Evolutionary conservation across 352 stramenopile species (phyloP).

Genomic region (Nothophytophthora sp.): DNA sequence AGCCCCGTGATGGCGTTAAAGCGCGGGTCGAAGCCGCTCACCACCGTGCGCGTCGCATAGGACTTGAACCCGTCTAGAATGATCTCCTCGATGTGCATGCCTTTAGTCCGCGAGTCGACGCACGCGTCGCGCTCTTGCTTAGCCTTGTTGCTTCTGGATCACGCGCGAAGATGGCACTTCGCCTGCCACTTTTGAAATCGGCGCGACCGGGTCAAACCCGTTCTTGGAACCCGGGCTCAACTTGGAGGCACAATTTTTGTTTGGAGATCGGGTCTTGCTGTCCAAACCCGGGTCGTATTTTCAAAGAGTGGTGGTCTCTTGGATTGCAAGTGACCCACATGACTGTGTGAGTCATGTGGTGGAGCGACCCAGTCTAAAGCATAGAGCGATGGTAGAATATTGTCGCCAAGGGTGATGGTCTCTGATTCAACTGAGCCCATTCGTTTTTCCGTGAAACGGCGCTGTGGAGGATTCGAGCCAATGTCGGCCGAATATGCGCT

Average conservation of each 20-base stretch:
- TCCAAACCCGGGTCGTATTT: too few relatives aligned
- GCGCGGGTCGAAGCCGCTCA: conserved; percentile 98
- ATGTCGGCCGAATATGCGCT: conserved; percentile 63
- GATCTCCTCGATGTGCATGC: conserved; percentile 99
- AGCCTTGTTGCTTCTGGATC: background rate
- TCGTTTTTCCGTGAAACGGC: background rate
- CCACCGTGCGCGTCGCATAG: conserved; percentile 98
- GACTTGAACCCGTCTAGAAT: conserved; percentile 99
- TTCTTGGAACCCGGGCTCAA: too few relatives aligned
- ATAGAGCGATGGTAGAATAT: too few relatives aligned
- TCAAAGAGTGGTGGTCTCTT: too few relatives aligned
- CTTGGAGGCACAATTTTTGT: too few relatives aligned
- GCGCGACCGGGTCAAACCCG: too few relatives aligned
- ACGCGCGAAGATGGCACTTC: background rate
- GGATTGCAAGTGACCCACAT: too few relatives aligned
- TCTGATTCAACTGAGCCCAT: too few relatives aligned
- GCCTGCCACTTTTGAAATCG: conserved; percentile 15
- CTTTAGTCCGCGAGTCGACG: background rate
- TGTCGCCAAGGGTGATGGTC: conserved; percentile 7
- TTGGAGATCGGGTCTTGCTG: too few relatives aligned
- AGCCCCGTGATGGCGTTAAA: conserved; percentile 99
- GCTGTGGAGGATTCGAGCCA: conserved; percentile 21
- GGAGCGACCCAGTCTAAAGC: too few relatives aligned
- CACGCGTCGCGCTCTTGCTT: conserved; percentile 1
- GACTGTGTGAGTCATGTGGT: too few relatives aligned